Base-by-base conservation (phyloP, 768 basidiomycete genomes). In the Suillus clintonianus region DNA sequence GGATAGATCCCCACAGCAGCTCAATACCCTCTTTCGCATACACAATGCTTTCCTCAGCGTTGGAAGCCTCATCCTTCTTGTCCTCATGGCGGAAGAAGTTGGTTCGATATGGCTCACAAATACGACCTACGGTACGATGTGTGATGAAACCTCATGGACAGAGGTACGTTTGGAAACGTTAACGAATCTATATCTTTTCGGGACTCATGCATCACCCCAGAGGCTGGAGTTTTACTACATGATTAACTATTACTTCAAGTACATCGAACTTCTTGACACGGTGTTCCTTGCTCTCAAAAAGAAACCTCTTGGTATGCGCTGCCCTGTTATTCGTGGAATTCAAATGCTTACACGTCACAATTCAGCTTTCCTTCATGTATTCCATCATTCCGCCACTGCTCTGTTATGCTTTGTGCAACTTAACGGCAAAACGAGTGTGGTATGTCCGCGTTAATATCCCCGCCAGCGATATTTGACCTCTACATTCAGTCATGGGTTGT, bases 181-280 rank as follows among this genome's bases (percentile, higher is more conserved):
- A 60, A 30, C 24, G 34, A 51, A 64, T 54, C 48, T 45, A 6
- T 55, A 5, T 32, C n/a, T 10, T 62, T 56, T 22, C n/a, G 32
- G 43, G 6, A 8, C 62, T 67, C 41, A 55, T 56, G 58, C 37
- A 59, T 51, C 10, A 47, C 24, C 50, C 15, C 71, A 97, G 95
- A 86, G 85, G 75, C 83, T 98, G 76, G 92, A 98, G 80, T 90
- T 95, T 72, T 98, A 93, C 82, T 99, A 99, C 82, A 95, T 99
- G 84, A 83, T 98, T 83, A 99, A 99, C 82, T 99, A 99, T 81
- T 95, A 90, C 79, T 94, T 97, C 87, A 98, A 98, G 77, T 99
- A 98, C 77, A 80, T 97, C 67, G 97, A 99, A 79, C 87, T 99
- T 64, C 76, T 97, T 67, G 97, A 99, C 82, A 99, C 97, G 15